Conservation (phyloP, 495 filamentous ascomycete genomes). For the Talaromyces borbonicus region DNA sequence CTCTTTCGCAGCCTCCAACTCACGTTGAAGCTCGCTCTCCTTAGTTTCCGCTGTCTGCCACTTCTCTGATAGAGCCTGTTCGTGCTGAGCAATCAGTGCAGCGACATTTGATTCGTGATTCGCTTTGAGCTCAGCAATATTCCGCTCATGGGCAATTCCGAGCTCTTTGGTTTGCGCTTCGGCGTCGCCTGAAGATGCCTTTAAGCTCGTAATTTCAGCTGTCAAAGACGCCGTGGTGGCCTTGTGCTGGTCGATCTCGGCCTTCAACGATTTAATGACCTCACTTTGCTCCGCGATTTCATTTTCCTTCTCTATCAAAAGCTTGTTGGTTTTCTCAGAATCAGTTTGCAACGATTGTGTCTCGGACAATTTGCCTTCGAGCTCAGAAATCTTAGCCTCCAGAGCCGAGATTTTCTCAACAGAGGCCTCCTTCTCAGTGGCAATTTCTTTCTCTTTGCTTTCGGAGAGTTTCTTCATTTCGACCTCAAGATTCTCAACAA, state of each 20-base stretch:
- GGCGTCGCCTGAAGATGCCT: constrained; percentile 21
- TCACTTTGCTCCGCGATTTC: constrained; percentile 29
- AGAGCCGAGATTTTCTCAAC: constrained; percentile 20
- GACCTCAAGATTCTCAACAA: constrained; percentile 32
- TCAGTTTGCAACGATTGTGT: constrained; percentile 24
- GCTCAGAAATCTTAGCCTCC: constrained; percentile 28
- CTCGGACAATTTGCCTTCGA: constrained; percentile 29
- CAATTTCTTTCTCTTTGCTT: constrained; percentile 32
- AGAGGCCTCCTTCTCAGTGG: constrained; percentile 32
- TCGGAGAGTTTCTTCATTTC: constrained; percentile 31
- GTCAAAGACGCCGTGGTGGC: constrained; percentile 24
- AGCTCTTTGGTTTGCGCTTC: constrained; percentile 31
- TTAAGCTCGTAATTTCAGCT: constrained; percentile 23
- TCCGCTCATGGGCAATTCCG: constrained; percentile 26
- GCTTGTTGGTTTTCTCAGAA: constrained; percentile 17
- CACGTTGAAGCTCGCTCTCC: constrained; percentile 28
- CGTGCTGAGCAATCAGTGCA: constrained; percentile 22
- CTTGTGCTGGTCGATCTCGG: constrained; percentile 28
- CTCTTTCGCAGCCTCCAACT: constrained; percentile 25
- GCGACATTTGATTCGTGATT: constrained; percentile 28
- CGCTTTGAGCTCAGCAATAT: constrained; percentile 24
- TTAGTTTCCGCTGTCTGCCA: constrained; percentile 25
- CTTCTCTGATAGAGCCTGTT: constrained; percentile 25
- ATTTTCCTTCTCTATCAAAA: constrained; percentile 29
- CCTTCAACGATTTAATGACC: constrained; percentile 24